Base-by-base conservation (phyloP, 2,329 filamentous ascomycete genomes). In the Chaetomiaceae sp. region DNA sequence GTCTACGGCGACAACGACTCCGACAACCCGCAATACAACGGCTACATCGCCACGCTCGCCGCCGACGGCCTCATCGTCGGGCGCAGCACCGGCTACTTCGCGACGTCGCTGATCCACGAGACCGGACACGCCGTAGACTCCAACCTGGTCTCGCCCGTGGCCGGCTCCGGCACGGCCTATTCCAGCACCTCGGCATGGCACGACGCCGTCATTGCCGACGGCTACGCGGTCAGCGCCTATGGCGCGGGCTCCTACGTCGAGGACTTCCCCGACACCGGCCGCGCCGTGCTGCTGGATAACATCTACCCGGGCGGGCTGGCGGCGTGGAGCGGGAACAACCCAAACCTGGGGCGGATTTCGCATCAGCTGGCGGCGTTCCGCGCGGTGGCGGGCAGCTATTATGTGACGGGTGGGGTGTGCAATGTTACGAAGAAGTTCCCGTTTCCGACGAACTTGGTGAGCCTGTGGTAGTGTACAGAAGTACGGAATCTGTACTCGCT, bases 21-120 rank as follows among this genome's bases (percentile, higher is more conserved):
- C 9, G 46, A 53, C 33, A 53, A 53, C 19, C 45, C 51, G 12
- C 12, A 27, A 20, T 55, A 44, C 33, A 19, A 14, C 8, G 45
- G 48, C 5, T 48, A 48, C 40, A 51, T 55, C 3, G 53, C 40
- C 4, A 41, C 53, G 2, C 21, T 35, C 5, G 30, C 40, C 3
- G 20, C 23, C 6, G 27, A 54, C 40, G 54, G 54, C 17, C 13
- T 56, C 41, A 51, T 56, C 37, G 31, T 46, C n/a, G 54, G 54
- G 23, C 44, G 44, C 14, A 38, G 27, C 34, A 14, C 4, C 3
- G 43, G 12, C 27, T 56, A 52, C 37, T 51, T 44, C 41, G 14
- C 44, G 14, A 47, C 48, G 13, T 44, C 51, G 8, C 48, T 56
- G 19, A 30, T 56, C 14, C 54, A 56, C 49, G 54, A 56, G 35